Conservation (phyloP, 2,329 filamentous ascomycete genomes). For the Cercospora nicotianae region DNA sequence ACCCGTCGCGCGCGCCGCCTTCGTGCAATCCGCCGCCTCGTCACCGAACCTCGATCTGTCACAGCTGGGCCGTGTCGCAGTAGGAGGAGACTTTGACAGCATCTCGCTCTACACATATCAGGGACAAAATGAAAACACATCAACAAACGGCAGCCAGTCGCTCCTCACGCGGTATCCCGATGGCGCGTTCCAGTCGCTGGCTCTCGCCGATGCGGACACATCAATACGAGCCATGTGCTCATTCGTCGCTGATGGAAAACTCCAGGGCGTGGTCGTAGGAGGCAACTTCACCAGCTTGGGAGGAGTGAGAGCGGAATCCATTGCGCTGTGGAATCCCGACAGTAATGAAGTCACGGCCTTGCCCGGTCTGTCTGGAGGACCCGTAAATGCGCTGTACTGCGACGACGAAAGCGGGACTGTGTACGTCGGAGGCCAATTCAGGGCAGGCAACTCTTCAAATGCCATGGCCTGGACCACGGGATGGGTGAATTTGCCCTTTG, state of each 20-base stretch:
- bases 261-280: slow-evolving; percentile 77
- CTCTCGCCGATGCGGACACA: slow-evolving; percentile 75
- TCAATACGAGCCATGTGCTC: slow-evolving; percentile 87
- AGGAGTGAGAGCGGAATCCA: slow-evolving; percentile 70
- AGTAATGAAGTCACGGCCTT: slow-evolving; percentile 70
- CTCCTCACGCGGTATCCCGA: slow-evolving; percentile 82
- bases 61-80: slow-evolving; percentile 75
- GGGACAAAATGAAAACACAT: slow-evolving; percentile 70
- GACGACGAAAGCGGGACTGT: slow-evolving; percentile 75
- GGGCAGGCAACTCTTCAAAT: slow-evolving; percentile 77
- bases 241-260: slow-evolving; percentile 66
- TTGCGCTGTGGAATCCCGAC: slow-evolving; percentile 77
- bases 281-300: slow-evolving; percentile 95
- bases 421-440: slow-evolving; percentile 88
- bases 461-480: slow-evolving; percentile 78
- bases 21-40: slow-evolving; percentile 47
- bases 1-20: slow-evolving; percentile 23
- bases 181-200: slow-evolving; percentile 73
- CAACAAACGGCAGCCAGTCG: slow-evolving; percentile 76
- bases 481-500: slow-evolving; percentile 83
- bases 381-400: slow-evolving; percentile 79
- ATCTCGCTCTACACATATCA: slow-evolving; percentile 86
- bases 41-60: slow-evolving; percentile 73
- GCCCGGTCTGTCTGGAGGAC: slow-evolving; percentile 71
- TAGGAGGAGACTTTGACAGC: slow-evolving; percentile 86